These are phyloP conservation scores for Chytridiales sp. DNA, from an alignment of 371 early-diverging fungal species.

Conservation along the genomic window DNA sequence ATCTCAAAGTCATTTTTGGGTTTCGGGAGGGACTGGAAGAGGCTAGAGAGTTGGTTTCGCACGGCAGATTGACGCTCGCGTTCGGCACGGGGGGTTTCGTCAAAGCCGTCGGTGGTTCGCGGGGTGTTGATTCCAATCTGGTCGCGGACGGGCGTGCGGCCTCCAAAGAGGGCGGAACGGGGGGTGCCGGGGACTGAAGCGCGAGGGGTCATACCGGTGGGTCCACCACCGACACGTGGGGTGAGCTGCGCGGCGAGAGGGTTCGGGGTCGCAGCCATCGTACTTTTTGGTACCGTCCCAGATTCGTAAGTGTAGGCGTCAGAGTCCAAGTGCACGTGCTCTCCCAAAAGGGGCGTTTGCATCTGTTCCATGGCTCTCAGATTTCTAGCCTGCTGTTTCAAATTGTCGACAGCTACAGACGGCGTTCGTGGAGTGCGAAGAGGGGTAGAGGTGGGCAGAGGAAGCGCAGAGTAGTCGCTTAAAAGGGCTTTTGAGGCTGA, in stretches of 20 bases:
- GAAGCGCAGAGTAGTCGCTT: constrained; percentile 68
- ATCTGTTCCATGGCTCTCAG: constrained; percentile 69
- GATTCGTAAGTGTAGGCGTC: constrained; percentile 64
- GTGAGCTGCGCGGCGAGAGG: constrained; percentile 67
- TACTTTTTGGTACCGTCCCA: constrained; percentile 65
- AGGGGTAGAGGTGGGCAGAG: constrained; percentile 53
- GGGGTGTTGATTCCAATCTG: constrained; percentile 69
- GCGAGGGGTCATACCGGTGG: constrained; percentile 35
- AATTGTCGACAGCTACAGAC: constrained; percentile 54
- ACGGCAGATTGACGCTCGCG: constrained; percentile 40
- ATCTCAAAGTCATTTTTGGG: constrained; percentile 95
- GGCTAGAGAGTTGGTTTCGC: constrained; percentile 51
- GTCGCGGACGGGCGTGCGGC: constrained; percentile 54
- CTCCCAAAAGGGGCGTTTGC: constrained; percentile 90
- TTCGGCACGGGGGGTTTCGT: constrained; percentile 37
- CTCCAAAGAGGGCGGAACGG: constrained; percentile 17
- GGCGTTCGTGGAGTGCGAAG: constrained; percentile 67
- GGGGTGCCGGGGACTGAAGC: constrained; percentile 29
- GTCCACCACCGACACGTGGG: constrained; percentile 41
- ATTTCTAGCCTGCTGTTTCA: constrained; percentile 81
- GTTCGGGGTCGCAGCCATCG: constrained; percentile 77
- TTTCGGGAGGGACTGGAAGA: constrained; percentile 70
- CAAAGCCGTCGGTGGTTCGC: constrained; percentile 33
- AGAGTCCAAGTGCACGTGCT: constrained; percentile 57
- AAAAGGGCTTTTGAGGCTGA: constrained; percentile 67